These are phyloP conservation scores for Cytospora piceicola DNA, from an alignment of 2,329 filamentous ascomycete species.

Conservation along the genomic window DNA sequence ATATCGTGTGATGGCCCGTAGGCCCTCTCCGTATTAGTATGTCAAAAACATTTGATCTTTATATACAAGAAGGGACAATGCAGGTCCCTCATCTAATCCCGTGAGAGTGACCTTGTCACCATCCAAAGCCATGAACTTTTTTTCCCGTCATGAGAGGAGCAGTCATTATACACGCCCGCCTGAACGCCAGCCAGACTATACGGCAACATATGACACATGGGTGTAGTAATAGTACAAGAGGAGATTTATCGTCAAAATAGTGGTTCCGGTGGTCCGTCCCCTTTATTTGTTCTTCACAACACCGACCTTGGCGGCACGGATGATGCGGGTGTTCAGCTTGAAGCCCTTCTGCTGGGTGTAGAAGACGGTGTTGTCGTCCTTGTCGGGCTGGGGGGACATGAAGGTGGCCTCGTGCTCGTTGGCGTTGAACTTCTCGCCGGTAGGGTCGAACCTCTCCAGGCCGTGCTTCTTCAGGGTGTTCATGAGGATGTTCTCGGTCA, in stretches of 20 bases:
- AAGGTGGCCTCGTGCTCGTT: constrained; percentile 97
- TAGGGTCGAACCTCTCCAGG: constrained; percentile 83
- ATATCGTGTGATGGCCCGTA: constrained; percentile 1
- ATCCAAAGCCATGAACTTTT: constrained; percentile 24
- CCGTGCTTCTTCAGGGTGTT: constrained; percentile 91
- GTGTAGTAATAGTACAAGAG: constrained; percentile 26
- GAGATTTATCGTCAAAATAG: neutral
- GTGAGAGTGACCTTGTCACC: constrained; percentile 25
- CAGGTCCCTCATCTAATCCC: constrained; percentile 20
- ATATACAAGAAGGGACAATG: constrained; percentile 28
- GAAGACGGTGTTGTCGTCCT: constrained; percentile 90
- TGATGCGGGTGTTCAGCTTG: constrained; percentile 83
- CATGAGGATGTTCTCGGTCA: constrained; percentile 91
- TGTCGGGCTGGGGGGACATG: constrained; percentile 83
- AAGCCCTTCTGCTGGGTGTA: constrained; percentile 96
- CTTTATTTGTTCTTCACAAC: constrained; percentile 79
- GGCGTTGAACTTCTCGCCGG: constrained; percentile 88
- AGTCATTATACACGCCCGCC: constrained; percentile 28
- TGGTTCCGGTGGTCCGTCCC: neutral
- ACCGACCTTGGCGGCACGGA: constrained; percentile 93
- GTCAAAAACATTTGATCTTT: constrained; percentile 4
- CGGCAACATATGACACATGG: constrained; percentile 14
- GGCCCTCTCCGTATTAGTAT: neutral
- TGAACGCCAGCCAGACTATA: constrained; percentile 30
- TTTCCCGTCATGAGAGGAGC: constrained; percentile 27